Percentiles rank a stretch among this genome's conserved stretches.
Evolutionary conservation across 768 basidiomycete species (phyloP).

Genomic region (Lyophyllum decastes): DNA sequence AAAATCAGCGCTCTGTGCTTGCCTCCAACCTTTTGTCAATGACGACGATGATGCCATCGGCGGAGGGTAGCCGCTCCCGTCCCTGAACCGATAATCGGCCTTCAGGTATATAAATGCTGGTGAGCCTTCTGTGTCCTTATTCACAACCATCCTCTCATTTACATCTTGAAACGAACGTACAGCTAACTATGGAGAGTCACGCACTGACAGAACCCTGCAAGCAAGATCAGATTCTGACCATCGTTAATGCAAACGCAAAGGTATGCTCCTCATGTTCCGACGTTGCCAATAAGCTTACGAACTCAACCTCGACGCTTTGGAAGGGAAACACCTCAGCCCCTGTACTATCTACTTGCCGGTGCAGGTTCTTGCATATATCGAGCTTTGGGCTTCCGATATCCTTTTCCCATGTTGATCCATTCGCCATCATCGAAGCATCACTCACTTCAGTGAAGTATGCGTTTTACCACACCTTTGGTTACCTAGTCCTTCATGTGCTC

Average conservation of each 20-base stretch:
- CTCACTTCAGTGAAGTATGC: conserved; percentile 23
- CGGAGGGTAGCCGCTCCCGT: neutral
- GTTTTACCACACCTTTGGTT: conserved; percentile 16
- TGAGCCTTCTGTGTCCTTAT: neutral
- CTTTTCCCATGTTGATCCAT: conserved; percentile 8
- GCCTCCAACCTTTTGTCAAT: neutral
- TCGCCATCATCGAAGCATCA: conserved; percentile 16
- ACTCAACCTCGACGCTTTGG: neutral
- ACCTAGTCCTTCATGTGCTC: conserved; percentile 1
- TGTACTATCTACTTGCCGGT: neutral
- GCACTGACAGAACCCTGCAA: neutral
- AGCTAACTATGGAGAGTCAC: neutral
- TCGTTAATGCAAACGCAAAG: neutral
- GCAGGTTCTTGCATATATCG: neutral
- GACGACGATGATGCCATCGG: neutral
- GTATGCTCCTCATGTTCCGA: neutral
- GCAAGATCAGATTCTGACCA: neutral
- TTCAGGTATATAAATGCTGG: neutral
- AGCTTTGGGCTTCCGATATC: neutral
- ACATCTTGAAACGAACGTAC: neutral
- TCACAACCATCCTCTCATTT: neutral
- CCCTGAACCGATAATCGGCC: neutral
- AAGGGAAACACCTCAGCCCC: neutral
- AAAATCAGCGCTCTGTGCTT: neutral
- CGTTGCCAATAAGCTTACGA: neutral